Base-by-base conservation (phyloP, 2,329 filamentous ascomycete genomes). In the Plectosphaerella cucumerina region DNA sequence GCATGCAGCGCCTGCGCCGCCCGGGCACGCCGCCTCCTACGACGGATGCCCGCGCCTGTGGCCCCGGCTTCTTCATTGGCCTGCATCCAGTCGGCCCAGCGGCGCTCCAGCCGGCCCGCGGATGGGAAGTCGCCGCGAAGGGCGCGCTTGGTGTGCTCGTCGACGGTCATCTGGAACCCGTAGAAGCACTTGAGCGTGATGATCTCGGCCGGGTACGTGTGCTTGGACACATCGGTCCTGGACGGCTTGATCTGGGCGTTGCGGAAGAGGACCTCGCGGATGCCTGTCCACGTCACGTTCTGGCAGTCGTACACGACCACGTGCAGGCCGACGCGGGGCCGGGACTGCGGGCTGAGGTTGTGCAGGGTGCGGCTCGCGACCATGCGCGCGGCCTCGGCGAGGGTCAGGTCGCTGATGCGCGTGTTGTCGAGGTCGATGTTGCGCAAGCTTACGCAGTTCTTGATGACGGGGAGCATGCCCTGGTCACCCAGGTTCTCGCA, bases 41-140 rank as follows among this genome's bases (percentile, higher is more conserved):
- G 76, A 49, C 91, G 77, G 3, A 80, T 74, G 6, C 87, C 84
- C 1, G 78, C 79, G 2, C 86, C 90, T 2, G 73, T 76, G 3
- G 81, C 80, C 3, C 86, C 88, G 0, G 88, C 89, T 65, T 97
- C 93, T 67, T 96, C 90, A 47, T 82, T 89, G 15, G 89, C 85
- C 71, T 95, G 89, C 91, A 97, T 97, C 67, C 90, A 96, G 50
- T 95, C 88, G 0, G 87, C 87, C 93, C 93, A 97, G 66, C 93
- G 95, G 56, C 85, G 80, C 73, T 96, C 92, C 18, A 97, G 76
- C n/a, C 89, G 77, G 35, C 77, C 78, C 1, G 94, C 94, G 1
- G 88, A 79, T 0, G 77, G 74, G 52, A 90, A 80, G 55, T 96
- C 89, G 6, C 90, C 90, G 5, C 82, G 77, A 48, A 96, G 68